Percentiles rank a stretch among this genome's conserved stretches.
phyloP scores from a whole-genome alignment of 495 filamentous ascomycete genomes.

The Hyaloscypha variabilis region DNA sequence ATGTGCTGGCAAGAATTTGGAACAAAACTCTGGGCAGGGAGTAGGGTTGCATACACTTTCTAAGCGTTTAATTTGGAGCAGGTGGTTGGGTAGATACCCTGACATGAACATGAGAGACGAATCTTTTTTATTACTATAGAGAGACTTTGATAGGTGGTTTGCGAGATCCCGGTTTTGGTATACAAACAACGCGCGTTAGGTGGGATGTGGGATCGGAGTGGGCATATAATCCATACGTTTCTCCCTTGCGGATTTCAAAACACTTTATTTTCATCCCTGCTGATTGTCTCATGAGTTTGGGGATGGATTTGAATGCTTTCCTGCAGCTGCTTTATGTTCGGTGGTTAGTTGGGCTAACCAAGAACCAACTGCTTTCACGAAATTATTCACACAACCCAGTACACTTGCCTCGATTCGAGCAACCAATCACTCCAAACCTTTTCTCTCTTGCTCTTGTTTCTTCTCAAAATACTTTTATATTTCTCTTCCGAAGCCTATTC shows the following conservation, averaged over 20 bases:
- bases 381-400: too few species aligned
- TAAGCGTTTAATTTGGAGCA: background rate
- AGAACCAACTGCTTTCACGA: too few species aligned
- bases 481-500: too few species aligned
- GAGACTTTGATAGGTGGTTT: background rate
- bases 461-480: too few species aligned
- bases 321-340: too few species aligned
- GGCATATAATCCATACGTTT: background rate
- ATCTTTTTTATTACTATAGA: background rate
- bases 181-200: background rate
- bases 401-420: too few species aligned
- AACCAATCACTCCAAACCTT: too few species aligned
- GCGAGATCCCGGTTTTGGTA: background rate
- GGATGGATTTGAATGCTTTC: too few species aligned
- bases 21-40: conserved; percentile 22
- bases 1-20: conserved; percentile 35
- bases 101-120: background rate
- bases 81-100: background rate
- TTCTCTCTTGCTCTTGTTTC: too few species aligned
- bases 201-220: background rate
- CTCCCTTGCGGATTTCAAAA: background rate
- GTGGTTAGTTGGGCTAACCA: too few species aligned
- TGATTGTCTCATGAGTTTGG: too few species aligned
- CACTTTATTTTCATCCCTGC: too few species aligned
- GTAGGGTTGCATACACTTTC: background rate